phyloP scores from a whole-genome alignment of 345 rosid species.

The Hypericum perforatum region DNA sequence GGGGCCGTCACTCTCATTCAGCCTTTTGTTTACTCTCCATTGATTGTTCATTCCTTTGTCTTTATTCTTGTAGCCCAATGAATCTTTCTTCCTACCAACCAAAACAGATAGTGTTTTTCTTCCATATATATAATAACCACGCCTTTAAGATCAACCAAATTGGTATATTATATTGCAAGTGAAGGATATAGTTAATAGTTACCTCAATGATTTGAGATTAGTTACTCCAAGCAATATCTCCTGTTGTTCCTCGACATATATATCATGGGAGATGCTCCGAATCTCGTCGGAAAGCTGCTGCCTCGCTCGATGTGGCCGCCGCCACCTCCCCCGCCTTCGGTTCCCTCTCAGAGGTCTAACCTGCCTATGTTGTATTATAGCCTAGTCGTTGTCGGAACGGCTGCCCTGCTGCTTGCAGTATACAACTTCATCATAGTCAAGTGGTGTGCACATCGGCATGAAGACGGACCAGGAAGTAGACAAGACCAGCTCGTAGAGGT shows the following conservation, averaged over 20 bases:
- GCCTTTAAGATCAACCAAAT: constrained; percentile 20
- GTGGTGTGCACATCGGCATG: constrained; percentile 11
- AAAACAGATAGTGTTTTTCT: not conserved
- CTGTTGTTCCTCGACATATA: not conserved
- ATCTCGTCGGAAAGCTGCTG: not conserved
- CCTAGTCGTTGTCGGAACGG: constrained; percentile 27
- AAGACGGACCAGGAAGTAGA: not conserved
- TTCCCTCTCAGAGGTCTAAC: constrained; percentile 8
- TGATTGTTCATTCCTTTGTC: constrained; percentile 18
- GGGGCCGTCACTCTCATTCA: not conserved
- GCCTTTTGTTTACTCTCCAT: constrained; percentile 1
- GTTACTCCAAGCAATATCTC: too few relatives aligned
- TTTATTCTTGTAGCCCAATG: not conserved
- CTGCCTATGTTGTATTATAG: constrained; percentile 42
- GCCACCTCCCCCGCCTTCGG: constrained; percentile 6
- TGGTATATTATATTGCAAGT: not conserved
- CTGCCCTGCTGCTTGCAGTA: constrained; percentile 18
- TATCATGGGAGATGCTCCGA: constrained; percentile 14
- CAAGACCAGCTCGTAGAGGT: too few relatives aligned
- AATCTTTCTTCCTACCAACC: not conserved
- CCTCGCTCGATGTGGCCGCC: not conserved
- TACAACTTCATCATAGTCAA: constrained; percentile 30
- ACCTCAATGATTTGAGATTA: too few relatives aligned
- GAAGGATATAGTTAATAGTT: too few relatives aligned
- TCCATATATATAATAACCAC: constrained; percentile 16